Percentiles rank a stretch among this genome's conserved stretches.
phyloP scores from a whole-genome alignment of 768 basidiomycete genomes.

The Boletus barrowsii region DNA sequence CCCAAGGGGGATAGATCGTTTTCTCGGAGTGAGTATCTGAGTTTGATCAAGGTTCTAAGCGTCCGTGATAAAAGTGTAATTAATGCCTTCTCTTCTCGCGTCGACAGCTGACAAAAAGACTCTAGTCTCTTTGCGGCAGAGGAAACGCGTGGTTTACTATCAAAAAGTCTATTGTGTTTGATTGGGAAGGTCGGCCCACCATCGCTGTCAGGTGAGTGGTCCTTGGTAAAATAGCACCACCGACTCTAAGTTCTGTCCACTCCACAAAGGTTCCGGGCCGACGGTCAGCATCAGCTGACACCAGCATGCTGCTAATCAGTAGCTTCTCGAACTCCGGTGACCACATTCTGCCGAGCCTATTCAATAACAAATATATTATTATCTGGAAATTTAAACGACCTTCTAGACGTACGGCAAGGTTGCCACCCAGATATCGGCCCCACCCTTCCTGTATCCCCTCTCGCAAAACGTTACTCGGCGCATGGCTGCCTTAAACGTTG shows the following conservation, averaged over 20 bases:
- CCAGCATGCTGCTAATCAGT: background rate
- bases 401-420: background rate
- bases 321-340: slow-evolving; percentile 3
- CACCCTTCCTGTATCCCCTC: background rate
- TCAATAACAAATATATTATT: slow-evolving; percentile 3
- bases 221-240: background rate
- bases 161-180: background rate
- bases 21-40: too few species aligned
- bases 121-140: slow-evolving; percentile 6
- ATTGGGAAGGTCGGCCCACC: background rate
- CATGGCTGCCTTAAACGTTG: slow-evolving; percentile 8
- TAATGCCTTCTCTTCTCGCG: background rate
- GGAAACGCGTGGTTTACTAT: background rate
- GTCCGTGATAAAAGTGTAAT: background rate
- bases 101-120: background rate
- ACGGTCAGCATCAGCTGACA: slow-evolving; percentile 6
- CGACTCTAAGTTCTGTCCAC: background rate
- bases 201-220: slow-evolving; percentile 10
- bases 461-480: background rate
- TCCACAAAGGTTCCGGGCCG: background rate
- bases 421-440: background rate
- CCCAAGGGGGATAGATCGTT: too few species aligned
- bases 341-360: slow-evolving; percentile 3
- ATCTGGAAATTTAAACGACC: background rate
- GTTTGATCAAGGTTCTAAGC: too few species aligned